Percentiles rank a stretch among this genome's conserved stretches.
phyloP scores from a whole-genome alignment of 2,329 filamentous ascomycete species.

The Nemania sp. region DNA sequence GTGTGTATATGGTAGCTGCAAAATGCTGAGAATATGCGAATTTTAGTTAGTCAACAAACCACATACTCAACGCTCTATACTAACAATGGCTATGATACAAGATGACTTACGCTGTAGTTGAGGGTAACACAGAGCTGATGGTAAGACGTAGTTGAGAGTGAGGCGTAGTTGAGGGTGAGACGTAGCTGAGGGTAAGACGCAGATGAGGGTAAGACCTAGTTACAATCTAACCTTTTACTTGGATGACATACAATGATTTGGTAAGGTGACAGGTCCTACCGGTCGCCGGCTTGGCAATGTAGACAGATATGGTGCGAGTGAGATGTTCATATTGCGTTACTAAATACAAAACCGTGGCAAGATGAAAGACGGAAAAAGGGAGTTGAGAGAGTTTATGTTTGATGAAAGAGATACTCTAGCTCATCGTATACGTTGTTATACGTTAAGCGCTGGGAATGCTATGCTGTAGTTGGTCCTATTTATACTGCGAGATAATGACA shows the following conservation, averaged over 20 bases:
- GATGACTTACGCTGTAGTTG: background rate
- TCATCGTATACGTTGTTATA: too few relatives aligned
- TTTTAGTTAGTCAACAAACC: background rate
- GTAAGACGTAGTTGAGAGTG: background rate
- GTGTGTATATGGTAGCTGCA: background rate
- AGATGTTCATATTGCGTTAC: too few relatives aligned
- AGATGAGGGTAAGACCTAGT: background rate
- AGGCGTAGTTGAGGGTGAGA: background rate
- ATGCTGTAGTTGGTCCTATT: too few relatives aligned
- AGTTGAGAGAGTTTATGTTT: too few relatives aligned
- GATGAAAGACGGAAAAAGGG: too few relatives aligned
- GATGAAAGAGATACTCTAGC: too few relatives aligned
- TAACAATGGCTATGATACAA: background rate
- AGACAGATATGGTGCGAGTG: background rate
- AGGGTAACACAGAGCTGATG: background rate
- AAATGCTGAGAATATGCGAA: background rate
- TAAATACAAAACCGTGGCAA: too few relatives aligned
- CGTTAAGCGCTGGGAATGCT: too few relatives aligned
- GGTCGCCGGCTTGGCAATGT: background rate
- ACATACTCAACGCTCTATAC: background rate
- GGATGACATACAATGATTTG: background rate
- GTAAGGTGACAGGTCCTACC: background rate
- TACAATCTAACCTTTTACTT: background rate
- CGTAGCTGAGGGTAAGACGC: background rate
- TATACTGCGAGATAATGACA: too few relatives aligned